phyloP scores from a whole-genome alignment of 345 rosid genomes.

The Pistacia integerrima region DNA sequence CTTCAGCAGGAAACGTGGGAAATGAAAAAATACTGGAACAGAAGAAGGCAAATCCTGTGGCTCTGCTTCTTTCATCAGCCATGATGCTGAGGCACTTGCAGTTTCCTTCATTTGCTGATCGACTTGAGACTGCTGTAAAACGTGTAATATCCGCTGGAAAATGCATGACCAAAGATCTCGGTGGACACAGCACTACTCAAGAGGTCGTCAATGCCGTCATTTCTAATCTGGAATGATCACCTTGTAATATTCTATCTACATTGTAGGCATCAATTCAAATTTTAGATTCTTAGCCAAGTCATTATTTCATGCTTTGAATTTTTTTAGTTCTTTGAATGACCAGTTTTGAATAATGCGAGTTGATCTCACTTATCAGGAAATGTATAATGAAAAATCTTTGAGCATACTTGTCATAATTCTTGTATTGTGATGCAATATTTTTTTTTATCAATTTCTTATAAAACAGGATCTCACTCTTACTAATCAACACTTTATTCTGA shows the following conservation, averaged over 20 bases:
- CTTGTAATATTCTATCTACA: background rate
- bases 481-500: too few relatives aligned
- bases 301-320: background rate
- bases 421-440: background rate
- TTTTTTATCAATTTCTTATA: background rate
- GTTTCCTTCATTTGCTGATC: slow-evolving; percentile 91
- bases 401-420: background rate
- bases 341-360: background rate
- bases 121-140: slow-evolving; percentile 84
- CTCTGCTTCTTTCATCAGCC: slow-evolving; percentile 90
- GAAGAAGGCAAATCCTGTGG: slow-evolving; percentile 91
- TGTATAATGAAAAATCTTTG: background rate
- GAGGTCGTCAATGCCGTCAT: slow-evolving; percentile 85
- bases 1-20: slow-evolving; percentile 97
- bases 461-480: background rate
- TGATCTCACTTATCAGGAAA: background rate
- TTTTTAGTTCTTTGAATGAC: background rate
- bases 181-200: slow-evolving; percentile 76
- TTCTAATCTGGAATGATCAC: slow-evolving; percentile 46
- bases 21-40: slow-evolving; percentile 54
- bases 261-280: background rate
- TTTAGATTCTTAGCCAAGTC: background rate
- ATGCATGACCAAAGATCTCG: slow-evolving; percentile 79
- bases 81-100: slow-evolving; percentile 97
- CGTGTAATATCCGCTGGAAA: slow-evolving; percentile 63